Evolutionary conservation across 179 eudicot genomes (phyloP).

Genomic region (Vitellaria paradoxa): DNA sequence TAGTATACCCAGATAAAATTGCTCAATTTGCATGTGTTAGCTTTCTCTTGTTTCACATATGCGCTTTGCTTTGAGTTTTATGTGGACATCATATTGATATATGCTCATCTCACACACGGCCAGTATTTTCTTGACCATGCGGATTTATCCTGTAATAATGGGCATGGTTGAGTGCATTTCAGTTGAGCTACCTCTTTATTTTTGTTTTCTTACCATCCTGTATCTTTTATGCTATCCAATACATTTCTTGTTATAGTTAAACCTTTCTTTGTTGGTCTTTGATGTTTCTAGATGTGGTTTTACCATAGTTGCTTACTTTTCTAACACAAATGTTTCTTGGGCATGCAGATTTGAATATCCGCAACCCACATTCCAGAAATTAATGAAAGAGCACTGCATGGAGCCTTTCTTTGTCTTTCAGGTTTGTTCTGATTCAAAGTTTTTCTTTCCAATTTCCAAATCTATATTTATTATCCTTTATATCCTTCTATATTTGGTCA

Average conservation of each 20-base stretch:
- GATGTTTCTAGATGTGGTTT: background rate
- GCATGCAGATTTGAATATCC: conserved; percentile 92
- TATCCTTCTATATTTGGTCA: background rate
- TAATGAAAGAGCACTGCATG: conserved; percentile 98
- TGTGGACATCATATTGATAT: background rate
- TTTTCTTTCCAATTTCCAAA: background rate
- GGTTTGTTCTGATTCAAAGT: conserved; percentile 38
- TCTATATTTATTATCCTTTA: background rate
- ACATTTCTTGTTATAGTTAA: background rate
- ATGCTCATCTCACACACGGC: background rate
- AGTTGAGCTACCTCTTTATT: background rate
- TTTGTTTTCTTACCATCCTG: background rate
- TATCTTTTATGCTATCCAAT: background rate
- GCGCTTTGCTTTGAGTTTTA: background rate
- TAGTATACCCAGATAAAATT: background rate
- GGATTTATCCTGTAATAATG: background rate
- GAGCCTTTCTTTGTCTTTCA: conserved; percentile 99
- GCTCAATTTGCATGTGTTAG: background rate
- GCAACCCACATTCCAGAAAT: conserved; percentile 95
- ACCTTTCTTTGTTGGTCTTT: background rate
- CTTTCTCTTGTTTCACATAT: background rate
- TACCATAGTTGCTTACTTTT: background rate
- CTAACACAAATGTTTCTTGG: conserved; percentile 14
- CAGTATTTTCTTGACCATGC: background rate
- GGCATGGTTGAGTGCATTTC: background rate